phyloP scores from a whole-genome alignment of 352 stramenopile genomes.

The Plasmopara viticola region DNA sequence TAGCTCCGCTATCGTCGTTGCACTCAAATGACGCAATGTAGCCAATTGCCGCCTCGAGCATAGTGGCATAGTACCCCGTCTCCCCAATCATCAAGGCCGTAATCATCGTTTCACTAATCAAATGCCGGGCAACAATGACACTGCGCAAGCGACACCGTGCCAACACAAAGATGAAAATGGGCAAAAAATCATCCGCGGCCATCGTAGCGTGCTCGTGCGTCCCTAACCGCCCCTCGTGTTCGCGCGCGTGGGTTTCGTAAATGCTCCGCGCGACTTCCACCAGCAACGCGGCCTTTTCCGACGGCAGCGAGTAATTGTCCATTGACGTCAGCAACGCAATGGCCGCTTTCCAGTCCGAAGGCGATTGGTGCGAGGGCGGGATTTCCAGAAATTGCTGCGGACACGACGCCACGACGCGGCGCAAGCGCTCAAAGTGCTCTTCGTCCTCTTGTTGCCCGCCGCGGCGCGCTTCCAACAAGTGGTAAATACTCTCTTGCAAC shows the following conservation, averaged over 20 bases:
- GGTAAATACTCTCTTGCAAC: slow-evolving; percentile 63
- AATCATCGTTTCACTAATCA: slow-evolving; percentile 78
- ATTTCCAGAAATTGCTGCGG: slow-evolving; percentile 62
- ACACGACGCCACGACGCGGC: slow-evolving; percentile 34
- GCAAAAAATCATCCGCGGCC: slow-evolving; percentile 70
- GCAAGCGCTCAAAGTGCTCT: slow-evolving; percentile 47
- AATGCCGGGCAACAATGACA: slow-evolving; percentile 47
- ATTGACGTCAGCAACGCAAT: slow-evolving; percentile 46
- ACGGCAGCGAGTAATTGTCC: slow-evolving; percentile 69
- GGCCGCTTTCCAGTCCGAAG: slow-evolving; percentile 49
- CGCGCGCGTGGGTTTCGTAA: slow-evolving; percentile 50
- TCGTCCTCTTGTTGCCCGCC: slow-evolving; percentile 30
- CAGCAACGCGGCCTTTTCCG: slow-evolving; percentile 55
- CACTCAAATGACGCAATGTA: slow-evolving; percentile 50
- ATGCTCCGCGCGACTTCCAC: slow-evolving; percentile 67
- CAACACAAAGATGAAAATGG: slow-evolving; percentile 76
- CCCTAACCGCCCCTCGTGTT: slow-evolving; percentile 23
- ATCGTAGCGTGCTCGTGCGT: slow-evolving; percentile 22
- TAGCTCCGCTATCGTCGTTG: slow-evolving; percentile 4
- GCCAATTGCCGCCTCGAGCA: slow-evolving; percentile 65
- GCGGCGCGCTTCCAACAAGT: slow-evolving; percentile 43
- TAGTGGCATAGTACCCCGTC: slow-evolving; percentile 76
- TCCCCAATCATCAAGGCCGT: slow-evolving; percentile 68
- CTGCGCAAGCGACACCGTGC: slow-evolving; percentile 46
- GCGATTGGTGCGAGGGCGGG: slow-evolving; percentile 36